Conservation (phyloP, 2,329 filamentous ascomycete genomes). For the Leptodontidium sp. region DNA sequence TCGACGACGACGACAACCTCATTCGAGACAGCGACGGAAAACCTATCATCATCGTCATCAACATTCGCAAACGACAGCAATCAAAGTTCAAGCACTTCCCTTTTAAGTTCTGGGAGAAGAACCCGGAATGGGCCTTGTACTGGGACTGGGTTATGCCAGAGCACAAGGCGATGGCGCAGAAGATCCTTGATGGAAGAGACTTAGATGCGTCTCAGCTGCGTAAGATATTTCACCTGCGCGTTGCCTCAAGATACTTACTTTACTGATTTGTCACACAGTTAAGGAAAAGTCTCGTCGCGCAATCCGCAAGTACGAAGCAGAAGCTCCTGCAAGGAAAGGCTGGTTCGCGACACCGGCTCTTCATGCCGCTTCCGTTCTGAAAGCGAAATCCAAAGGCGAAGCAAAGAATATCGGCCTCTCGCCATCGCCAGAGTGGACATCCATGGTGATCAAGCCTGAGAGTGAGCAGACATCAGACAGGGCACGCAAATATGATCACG, state of each 20-base stretch:
- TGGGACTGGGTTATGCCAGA: constrained; percentile 25
- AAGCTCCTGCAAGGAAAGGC: not conserved
- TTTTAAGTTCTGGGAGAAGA: constrained; percentile 26
- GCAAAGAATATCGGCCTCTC: not conserved
- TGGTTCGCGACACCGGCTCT: constrained; percentile 17
- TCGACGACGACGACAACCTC: constrained; percentile 12
- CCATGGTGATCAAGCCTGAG: not conserved
- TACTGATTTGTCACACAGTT: constrained; percentile 9
- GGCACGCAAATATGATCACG: no score
- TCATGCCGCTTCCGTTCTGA: constrained; percentile 8
- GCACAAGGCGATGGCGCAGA: constrained; percentile 22
- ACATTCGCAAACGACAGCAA: not conserved
- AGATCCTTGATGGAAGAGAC: constrained; percentile 21
- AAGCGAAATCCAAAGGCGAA: not conserved
- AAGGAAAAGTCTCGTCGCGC: constrained; percentile 21
- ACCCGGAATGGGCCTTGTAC: constrained; percentile 25
- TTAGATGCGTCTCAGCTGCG: constrained; percentile 2
- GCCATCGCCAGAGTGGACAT: not conserved
- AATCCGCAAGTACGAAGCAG: not conserved
- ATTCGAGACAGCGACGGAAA: constrained; percentile 16
- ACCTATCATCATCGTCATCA: not conserved
- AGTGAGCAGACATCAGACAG: not conserved
- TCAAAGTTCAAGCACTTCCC: constrained; percentile 8
- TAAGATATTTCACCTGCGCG: not conserved
- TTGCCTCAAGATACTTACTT: not conserved